Base-by-base conservation (phyloP, 768 basidiomycete species). In the Phlegmacium glaucopus region DNA sequence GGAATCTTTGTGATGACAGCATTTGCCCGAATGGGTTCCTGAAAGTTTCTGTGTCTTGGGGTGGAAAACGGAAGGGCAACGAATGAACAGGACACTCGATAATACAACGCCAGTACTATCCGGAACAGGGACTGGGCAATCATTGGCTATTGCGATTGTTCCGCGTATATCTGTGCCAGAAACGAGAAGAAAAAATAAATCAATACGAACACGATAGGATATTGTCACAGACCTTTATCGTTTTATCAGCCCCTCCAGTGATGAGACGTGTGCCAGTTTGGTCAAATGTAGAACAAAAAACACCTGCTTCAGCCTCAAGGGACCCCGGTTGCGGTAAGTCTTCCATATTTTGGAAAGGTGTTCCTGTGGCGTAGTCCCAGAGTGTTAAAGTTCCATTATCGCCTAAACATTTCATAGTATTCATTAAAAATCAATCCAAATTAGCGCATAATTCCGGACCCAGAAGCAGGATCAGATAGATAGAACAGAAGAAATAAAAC, bases 201-300 rank as follows among this genome's bases (percentile, higher is more conserved):
- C 45, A 18, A 35, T 45, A 39, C 37, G 39, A n/a, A 39, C 44
- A 37, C 13, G 18, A 29, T 47, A 47, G 49, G 13, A n/a, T n/a
- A n/a, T n/a, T 29, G 9, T 38, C 17, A 62, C 78, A 40, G 26
- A 89, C 90, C 80, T 99, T 98, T 72, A 98, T 95, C 9, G 95
- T 97, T 77, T 98, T 99, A 73, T 98, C 96, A 9, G 96, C 96
- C 4, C 94, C 89, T 30, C 96, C 96, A 12, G 94, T 96, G 55
- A 94, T 93, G 48, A 99, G 65, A 48, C 95, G 77, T 28, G 94
- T 94, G 2, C 96, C 96, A 1, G 95, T 97, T 64, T 85, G 76
- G 66, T 98, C 96, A 68, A 98, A 99, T 12, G 92, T 94, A 12
- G 94, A 96, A 62, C 91, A 95, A 74, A 96, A 97, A 9, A 96